Evolutionary conservation across 768 basidiomycete species (phyloP), one percentile per base, ranked within the genome.

Genomic region (Mycena albidolilacea): DNA sequence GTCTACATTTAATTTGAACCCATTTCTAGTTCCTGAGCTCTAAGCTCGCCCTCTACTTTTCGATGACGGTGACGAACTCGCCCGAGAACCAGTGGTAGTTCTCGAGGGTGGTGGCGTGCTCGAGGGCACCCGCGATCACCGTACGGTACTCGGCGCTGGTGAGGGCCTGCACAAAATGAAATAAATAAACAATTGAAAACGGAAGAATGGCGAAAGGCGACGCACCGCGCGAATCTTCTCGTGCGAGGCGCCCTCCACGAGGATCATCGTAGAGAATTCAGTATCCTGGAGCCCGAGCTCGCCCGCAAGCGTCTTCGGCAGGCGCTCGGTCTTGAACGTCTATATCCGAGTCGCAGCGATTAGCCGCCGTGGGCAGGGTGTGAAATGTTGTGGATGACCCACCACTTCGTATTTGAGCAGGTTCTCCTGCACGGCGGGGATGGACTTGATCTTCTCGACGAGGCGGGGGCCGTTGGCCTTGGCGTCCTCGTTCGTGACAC

Each of bases 31-130:
- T 43, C 41, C 10, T 43, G 14, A 43, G 9, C 9, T 43, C 14
- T 7, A n/a, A 50, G 7, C 17, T n/a, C 48, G 17, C 48, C 10
- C 21, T 54, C 11, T 54, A 54, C 52, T 54, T 54, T 0, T 54
- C 21, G 52, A 54, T 23, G 52, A 54, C 52, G 21, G 52, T 54
- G 21, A 54, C 1, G 52, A 23, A 23, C 23, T 54, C 52, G 21
- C 21, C 52, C 15, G 52, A 54, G 52, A 54, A 54, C 52, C 52
- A 54, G 52, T 54, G 52, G 52, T 54, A 54, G 52, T 54, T 12
- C 3, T 54, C 52, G 4, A 30, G 2, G 11, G 52, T 30, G 52
- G 52, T 54, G 52, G n/a, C 21, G 23, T 54, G 52, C 52, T 54
- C 52, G 52, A 54, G 21, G 8, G 52, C 52, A 8, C 52, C 52